Base-by-base conservation (phyloP, 2,329 filamentous ascomycete species). In the Plenodomus biglobosus region DNA sequence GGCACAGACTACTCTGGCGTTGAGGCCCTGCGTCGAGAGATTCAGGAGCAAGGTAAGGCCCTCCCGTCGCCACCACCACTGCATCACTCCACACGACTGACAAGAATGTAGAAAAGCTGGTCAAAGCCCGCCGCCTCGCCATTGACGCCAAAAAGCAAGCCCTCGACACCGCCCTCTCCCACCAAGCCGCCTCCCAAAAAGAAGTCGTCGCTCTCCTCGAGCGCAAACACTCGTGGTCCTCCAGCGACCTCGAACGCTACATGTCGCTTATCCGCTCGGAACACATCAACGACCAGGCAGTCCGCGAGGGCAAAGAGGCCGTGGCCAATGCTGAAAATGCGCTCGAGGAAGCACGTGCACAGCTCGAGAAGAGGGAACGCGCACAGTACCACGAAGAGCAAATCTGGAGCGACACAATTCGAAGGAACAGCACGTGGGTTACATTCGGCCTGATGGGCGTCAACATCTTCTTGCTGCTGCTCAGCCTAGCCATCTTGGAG, bases 371-470 rank as follows among this genome's bases (percentile, higher is more conserved):
- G 53, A 85, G 86, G 42, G 96, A 97, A 61, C 78, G 96, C 42
- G 88, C 88, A 53, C 84, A 95, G 52, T 99, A 99, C 73, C 94
- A 99, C 72, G 94, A 99, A 75, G 94, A 99, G 76, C 94, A 99
- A 76, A 95, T 99, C 47, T 99, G 94, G 94, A 95, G 90, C 67
- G 94, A 99, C 71, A 92, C 95, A 62, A 99, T 99, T 68, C 82
- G 94, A 30, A 81, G 94, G 57, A 96, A 96, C 79, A 94, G 88
- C 70, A 99, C 94, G 0, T 99, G 94, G 94, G 92, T 95, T 30
- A 99, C 94, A 0, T 97, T 95, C 85, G 94, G 92, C 0, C 76
- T 99, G 53, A 99, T 99, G 94, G 92, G 92, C 19, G 83, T 97
- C 65, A 99, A 99, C 68, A 88, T 97, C 24, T 71, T 97, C 52